Evolutionary conservation across 257 asterid genomes (phyloP), one percentile per base, ranked within the genome.

Genomic region (Nicotiana attenuata): DNA sequence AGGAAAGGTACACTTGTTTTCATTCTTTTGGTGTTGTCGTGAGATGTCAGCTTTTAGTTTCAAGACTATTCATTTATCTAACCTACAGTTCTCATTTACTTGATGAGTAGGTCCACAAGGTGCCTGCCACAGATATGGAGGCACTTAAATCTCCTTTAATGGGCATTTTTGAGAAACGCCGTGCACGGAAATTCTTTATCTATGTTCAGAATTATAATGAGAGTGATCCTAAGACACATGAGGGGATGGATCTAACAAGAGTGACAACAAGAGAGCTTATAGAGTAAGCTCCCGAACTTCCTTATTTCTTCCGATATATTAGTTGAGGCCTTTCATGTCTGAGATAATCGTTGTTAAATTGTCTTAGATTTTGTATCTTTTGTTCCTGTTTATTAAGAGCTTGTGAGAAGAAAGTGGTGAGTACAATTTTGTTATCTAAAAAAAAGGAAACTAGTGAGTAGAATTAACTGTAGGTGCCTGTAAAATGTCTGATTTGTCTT

Each of bases 51-150:
- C 97, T 82, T 93, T 91, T 86, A 97, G 92, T 86, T 91, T 95
- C 76, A 19, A 19, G 28, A 31, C n/a, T 35, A 67, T 35, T 35
- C 10, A 0, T 38, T 68, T 29, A 28, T 38, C 7, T 24, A 28
- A 45, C 9, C 47, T 56, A 22, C 33, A n/a, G 68, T 24, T 52
- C 26, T 24, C 50, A 24, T 33, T 28, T 66, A 79, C 82, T 31
- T 61, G 22, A 78, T 84, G 82, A 79, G 89, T 83, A 96, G 99
- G 92, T 96, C 81, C 97, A 96, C 92, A 96, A 96, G 95, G 99
- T 96, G 83, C 99, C 99, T 63, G 96, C 99, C 78, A 96, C 92
- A 85, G 98, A 96, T 86, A 92, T 96, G 94, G 99, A 96, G 89
- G 98, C 98, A 81, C 92, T 96, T 80, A 96, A 90, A 88, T 96